phyloP scores from a whole-genome alignment of 257 asterid species.

The Nicotiana paniculata region DNA sequence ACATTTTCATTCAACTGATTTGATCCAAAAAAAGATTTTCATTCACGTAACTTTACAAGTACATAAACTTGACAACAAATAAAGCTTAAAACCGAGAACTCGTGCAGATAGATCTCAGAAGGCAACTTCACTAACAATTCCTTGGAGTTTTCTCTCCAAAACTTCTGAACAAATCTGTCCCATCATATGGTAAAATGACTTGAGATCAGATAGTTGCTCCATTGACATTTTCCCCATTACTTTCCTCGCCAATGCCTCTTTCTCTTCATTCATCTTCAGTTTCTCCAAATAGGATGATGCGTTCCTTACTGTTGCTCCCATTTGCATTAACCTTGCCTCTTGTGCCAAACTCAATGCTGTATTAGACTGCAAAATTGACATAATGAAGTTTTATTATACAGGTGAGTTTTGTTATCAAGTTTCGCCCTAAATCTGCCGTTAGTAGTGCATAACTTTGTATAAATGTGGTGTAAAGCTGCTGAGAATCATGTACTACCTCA shows the following conservation, averaged over 20 bases:
- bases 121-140: conserved; percentile 19
- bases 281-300: conserved; percentile 21
- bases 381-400: background rate
- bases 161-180: conserved; percentile 35
- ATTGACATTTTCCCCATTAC: conserved; percentile 36
- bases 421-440: too few relatives aligned
- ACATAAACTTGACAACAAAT: background rate
- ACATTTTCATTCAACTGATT: background rate
- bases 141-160: conserved; percentile 29
- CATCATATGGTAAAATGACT: conserved; percentile 39
- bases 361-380: conserved; percentile 22
- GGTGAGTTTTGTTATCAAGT: too few relatives aligned
- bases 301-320: conserved; percentile 51
- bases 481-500: conserved; percentile 16
- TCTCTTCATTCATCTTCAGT: conserved; percentile 28
- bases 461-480: background rate
- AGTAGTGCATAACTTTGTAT: too few relatives aligned
- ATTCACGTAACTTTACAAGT: background rate
- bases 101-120: background rate
- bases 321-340: conserved; percentile 37
- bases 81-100: background rate
- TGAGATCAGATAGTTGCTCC: conserved; percentile 32
- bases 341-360: conserved; percentile 35
- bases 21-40: background rate
- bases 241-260: conserved; percentile 32